These are phyloP conservation scores for Ceriops decandra DNA, from an alignment of 345 rosid genomes.

Conservation along the genomic window DNA sequence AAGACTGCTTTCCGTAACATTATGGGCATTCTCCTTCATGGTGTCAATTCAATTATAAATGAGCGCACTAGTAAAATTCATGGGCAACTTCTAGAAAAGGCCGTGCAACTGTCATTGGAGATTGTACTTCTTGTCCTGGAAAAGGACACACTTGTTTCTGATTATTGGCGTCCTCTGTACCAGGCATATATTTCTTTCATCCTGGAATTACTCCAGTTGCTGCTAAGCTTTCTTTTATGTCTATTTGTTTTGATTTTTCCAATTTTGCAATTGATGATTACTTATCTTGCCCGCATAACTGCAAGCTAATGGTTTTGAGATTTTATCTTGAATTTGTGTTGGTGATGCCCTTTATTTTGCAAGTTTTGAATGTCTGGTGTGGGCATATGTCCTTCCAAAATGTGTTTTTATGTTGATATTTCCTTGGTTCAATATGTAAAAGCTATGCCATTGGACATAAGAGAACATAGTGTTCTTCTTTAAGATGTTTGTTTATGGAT, in stretches of 20 bases:
- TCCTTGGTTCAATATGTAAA: too few species aligned
- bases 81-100: constrained; percentile 83
- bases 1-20: constrained; percentile 79
- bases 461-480: too few species aligned
- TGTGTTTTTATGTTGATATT: too few species aligned
- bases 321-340: not conserved
- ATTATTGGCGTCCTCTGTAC: constrained; percentile 91
- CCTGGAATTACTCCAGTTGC: not conserved
- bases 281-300: not conserved
- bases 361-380: not conserved
- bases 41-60: constrained; percentile 68
- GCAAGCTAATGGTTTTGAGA: not conserved
- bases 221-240: not conserved
- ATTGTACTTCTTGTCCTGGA: constrained; percentile 73
- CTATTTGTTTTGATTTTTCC: not conserved
- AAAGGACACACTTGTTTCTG: constrained; percentile 73
- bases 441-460: too few species aligned
- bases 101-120: constrained; percentile 83
- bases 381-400: too few species aligned
- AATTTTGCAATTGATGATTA: not conserved
- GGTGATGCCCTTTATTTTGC: not conserved
- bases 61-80: constrained; percentile 71
- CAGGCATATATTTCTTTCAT: constrained; percentile 43
- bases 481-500: too few species aligned
- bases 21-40: constrained; percentile 77